Conservation (phyloP, 768 basidiomycete genomes). For the Mycena galopus region DNA sequence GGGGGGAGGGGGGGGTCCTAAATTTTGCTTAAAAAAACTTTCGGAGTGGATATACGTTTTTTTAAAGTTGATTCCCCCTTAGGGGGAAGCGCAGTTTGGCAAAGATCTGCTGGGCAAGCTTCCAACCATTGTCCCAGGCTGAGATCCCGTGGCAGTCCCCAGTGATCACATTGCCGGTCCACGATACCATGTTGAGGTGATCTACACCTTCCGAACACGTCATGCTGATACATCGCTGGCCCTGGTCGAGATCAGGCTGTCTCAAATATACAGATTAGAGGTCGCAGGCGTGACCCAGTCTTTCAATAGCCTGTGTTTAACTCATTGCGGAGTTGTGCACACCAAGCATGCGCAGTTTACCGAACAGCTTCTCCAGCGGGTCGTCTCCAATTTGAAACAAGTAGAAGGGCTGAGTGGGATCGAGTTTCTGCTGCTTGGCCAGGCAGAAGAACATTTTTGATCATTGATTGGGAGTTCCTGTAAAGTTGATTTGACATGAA, state of each 20-base stretch:
- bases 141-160: not conserved
- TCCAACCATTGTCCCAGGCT: not conserved
- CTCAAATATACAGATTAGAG: slow-evolving; percentile 10
- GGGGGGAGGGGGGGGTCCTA: no score
- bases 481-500: slow-evolving; percentile 49
- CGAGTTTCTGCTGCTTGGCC: slow-evolving; percentile 20
- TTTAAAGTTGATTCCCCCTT: no score
- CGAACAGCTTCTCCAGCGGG: slow-evolving; percentile 46
- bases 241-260: slow-evolving; percentile 23
- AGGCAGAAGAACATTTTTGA: slow-evolving; percentile 41
- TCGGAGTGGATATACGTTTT: no score
- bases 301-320: slow-evolving; percentile 8
- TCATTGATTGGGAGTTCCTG: slow-evolving; percentile 45
- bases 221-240: slow-evolving; percentile 31
- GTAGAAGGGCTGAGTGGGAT: slow-evolving; percentile 37
- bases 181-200: slow-evolving; percentile 14
- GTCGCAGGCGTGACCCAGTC: slow-evolving; percentile 20
- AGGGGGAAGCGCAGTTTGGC: not conserved
- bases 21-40: no score
- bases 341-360: slow-evolving; percentile 38
- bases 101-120: not conserved
- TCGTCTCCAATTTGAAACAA: slow-evolving; percentile 44
- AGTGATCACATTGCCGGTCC: not conserved
- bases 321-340: slow-evolving; percentile 23
- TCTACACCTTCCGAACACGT: slow-evolving; percentile 9